Evolutionary conservation across 345 rosid species (phyloP).

Genomic region (Eucalyptus guilfoylei): DNA sequence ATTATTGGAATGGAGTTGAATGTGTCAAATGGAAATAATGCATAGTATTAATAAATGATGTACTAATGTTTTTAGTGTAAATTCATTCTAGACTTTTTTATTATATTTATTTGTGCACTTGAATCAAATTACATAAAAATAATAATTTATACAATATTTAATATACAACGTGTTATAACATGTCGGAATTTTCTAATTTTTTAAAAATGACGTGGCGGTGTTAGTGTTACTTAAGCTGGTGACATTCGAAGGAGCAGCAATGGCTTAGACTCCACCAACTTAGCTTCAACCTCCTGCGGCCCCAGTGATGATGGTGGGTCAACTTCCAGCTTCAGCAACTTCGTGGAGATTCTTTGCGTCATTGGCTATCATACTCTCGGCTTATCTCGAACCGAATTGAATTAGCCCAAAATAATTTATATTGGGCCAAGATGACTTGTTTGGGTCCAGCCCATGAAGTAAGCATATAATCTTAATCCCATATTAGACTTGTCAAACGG

Average conservation of each 20-base stretch:
- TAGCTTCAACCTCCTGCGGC: not conserved
- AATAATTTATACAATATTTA: too few relatives aligned
- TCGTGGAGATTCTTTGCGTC: not conserved
- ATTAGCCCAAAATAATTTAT: too few relatives aligned
- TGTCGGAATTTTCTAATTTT: rapidly evolving
- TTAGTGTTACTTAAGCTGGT: rapidly evolving
- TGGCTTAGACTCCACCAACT: not conserved
- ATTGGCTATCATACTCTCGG: not conserved
- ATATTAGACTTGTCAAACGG: rapidly evolving
- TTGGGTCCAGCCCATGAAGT: not conserved
- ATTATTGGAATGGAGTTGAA: too few relatives aligned
- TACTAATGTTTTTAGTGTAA: too few relatives aligned
- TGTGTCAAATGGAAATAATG: too few relatives aligned
- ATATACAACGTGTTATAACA: rapidly evolving
- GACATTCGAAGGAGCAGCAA: not conserved
- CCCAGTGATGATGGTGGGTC: not conserved
- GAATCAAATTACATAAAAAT: too few relatives aligned
- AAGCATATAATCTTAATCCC: rapidly evolving
- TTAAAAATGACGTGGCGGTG: rapidly evolving
- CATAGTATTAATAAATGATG: too few relatives aligned
- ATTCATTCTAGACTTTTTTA: too few relatives aligned
- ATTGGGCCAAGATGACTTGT: not conserved
- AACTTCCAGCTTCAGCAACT: not conserved
- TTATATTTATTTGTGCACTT: too few relatives aligned
- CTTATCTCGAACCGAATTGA: not conserved